Conservation (phyloP, 2,329 filamentous ascomycete genomes). For the Alternaria triticimaculans region DNA sequence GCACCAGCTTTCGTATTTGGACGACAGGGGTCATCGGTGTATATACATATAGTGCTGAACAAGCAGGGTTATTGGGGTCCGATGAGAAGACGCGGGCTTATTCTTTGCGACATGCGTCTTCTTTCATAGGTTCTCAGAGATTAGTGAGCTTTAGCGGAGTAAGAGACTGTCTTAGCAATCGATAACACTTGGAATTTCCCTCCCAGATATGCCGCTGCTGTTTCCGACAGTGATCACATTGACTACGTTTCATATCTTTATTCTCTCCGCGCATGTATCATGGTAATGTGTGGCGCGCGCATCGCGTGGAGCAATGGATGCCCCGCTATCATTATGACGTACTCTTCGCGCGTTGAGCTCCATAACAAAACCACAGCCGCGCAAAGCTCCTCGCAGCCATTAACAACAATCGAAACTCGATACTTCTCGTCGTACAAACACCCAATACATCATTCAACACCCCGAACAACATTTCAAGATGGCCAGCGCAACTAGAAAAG, state of each 20-base stretch:
- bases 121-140: neutral
- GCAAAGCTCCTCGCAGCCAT: constrained; percentile 11
- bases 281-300: constrained; percentile 23
- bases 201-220: neutral
- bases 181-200: constrained; percentile 2
- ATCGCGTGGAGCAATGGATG: constrained; percentile 18
- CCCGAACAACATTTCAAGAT: constrained; percentile 34
- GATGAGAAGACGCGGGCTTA: neutral
- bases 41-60: constrained; percentile 22
- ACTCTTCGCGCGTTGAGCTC: constrained; percentile 10
- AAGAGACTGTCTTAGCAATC: constrained; percentile 17
- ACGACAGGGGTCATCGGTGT: constrained; percentile 5
- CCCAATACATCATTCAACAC: neutral
- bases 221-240: neutral
- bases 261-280: neutral
- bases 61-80: constrained; percentile 12
- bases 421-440: neutral
- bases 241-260: neutral
- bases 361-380: constrained; percentile 15
- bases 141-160: constrained; percentile 6
- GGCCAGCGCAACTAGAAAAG: constrained; percentile 69
- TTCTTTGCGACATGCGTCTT: constrained; percentile 3
- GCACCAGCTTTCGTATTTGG: neutral
- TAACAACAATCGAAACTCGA: neutral
- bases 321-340: constrained; percentile 34